Conservation (phyloP, 306 rosid species). For the Luffa aegyptiaca region DNA sequence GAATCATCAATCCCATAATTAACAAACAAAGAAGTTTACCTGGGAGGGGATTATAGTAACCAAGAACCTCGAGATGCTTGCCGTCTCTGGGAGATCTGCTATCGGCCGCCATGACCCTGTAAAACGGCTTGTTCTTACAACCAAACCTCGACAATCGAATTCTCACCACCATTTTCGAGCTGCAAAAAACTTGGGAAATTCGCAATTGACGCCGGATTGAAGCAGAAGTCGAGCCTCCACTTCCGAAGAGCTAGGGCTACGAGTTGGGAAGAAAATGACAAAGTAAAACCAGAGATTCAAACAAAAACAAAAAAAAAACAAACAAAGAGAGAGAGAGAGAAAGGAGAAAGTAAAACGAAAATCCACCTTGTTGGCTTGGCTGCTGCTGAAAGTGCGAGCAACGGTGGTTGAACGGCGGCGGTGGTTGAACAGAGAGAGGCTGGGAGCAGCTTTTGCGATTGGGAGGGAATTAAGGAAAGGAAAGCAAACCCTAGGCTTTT, state of each 20-base stretch:
- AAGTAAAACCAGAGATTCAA: too few species aligned
- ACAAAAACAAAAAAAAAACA: too few species aligned
- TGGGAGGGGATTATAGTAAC: constrained; percentile 86
- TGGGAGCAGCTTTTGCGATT: too few species aligned
- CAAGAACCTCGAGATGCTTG: constrained; percentile 80
- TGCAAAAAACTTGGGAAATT: not conserved
- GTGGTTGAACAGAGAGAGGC: too few species aligned
- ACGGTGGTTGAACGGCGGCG: too few species aligned
- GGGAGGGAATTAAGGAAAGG: too few species aligned
- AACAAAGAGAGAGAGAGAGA: too few species aligned
- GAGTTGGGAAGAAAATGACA: not conserved
- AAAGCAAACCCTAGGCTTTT: too few species aligned
- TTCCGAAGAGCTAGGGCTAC: not conserved
- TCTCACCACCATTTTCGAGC: constrained; percentile 62
- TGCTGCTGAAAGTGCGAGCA: too few species aligned
- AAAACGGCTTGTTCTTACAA: constrained; percentile 79
- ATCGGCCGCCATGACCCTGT: constrained; percentile 85
- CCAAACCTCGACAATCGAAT: constrained; percentile 77
- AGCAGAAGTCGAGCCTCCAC: constrained; percentile 19
- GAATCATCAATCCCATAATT: not conserved
- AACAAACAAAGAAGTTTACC: constrained; percentile 21
- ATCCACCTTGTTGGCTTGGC: too few species aligned
- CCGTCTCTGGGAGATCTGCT: constrained; percentile 92
- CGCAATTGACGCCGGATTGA: not conserved
- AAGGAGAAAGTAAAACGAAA: too few species aligned